Base-by-base conservation (phyloP, 2,329 filamentous ascomycete species). In the Lasiodiplodia gonubiensis region DNA sequence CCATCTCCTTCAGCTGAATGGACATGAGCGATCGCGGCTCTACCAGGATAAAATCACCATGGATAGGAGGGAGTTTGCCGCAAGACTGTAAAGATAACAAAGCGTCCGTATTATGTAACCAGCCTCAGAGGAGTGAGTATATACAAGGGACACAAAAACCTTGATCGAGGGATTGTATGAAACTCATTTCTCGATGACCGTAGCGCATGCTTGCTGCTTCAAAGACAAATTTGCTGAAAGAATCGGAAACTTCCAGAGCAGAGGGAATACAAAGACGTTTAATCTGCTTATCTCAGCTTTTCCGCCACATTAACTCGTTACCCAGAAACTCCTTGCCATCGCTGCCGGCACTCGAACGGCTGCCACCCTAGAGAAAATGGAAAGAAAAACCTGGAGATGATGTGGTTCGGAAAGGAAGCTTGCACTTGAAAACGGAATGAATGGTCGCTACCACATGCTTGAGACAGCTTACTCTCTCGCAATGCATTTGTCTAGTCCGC, bases 241-340 rank as follows among this genome's bases (percentile, higher is more conserved):
- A 39, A 16, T 12, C 8, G 21, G 23, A 11, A 11, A 35, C 59
- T 11, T 51, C 37, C 59, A 63, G n/a, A 63, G 42, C 59, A 63
- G 33, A 25, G 30, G 42, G 7, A 39, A 18, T 35, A 27, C 10
- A 30, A 63, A 63, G 23, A 18, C 27, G 33, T 21, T 18, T 8
- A 10, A 51, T n/a, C 21, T 25, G 27, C 46, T 4, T 61, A 11
- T 61, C 39, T 42, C 39, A 48, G 57, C 18, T 12, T 10, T 42
- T 18, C 46, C 23, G 23, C n/a, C 59, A 51, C 59, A 63, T 63
- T 52, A 63, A 37, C 30, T 63, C 59, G 59, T 63, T 21, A 35
- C 46, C 59, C 35, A 18, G 35, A 33, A 51, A 63, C 59, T 63
- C 59, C 59, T 30, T 7, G 18, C 7, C 21, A 59, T 48, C 10